phyloP scores from a whole-genome alignment of 768 basidiomycete genomes.

The Postia placenta region DNA sequence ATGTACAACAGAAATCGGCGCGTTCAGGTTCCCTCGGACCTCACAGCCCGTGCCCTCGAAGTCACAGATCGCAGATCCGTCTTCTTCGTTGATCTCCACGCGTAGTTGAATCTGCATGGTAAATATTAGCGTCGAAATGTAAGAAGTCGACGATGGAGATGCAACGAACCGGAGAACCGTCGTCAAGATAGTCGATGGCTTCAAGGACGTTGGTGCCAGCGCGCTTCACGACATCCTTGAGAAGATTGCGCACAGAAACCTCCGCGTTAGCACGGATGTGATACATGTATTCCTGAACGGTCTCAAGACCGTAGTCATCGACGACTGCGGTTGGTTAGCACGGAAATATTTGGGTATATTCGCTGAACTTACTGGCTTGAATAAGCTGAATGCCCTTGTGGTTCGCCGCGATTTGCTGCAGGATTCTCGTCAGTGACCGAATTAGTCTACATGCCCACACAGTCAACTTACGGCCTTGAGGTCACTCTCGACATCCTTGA shows the following conservation, averaged over 20 bases:
- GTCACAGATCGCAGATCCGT: constrained; percentile 79
- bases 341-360: constrained; percentile 2
- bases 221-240: constrained; percentile 67
- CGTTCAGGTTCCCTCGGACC: constrained; percentile 79
- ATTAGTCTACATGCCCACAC: neutral
- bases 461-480: constrained; percentile 66
- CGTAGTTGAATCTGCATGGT: constrained; percentile 56
- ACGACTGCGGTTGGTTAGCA: constrained; percentile 46
- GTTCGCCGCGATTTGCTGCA: constrained; percentile 89
- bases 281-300: constrained; percentile 91
- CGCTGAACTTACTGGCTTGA: constrained; percentile 51
- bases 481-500: constrained; percentile 88
- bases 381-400: constrained; percentile 87
- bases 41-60: constrained; percentile 82
- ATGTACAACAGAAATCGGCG: constrained; percentile 82
- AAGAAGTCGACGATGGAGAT: neutral
- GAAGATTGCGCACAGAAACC: constrained; percentile 73
- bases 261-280: constrained; percentile 90
- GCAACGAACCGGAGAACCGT: constrained; percentile 67
- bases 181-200: constrained; percentile 81
- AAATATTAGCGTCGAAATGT: neutral
- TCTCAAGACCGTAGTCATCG: constrained; percentile 77
- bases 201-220: constrained; percentile 58
- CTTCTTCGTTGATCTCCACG: constrained; percentile 68
- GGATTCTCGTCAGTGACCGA: neutral